Evolutionary conservation across 2,329 filamentous ascomycete species (phyloP).

Genomic region (Penicillium hordei): DNA sequence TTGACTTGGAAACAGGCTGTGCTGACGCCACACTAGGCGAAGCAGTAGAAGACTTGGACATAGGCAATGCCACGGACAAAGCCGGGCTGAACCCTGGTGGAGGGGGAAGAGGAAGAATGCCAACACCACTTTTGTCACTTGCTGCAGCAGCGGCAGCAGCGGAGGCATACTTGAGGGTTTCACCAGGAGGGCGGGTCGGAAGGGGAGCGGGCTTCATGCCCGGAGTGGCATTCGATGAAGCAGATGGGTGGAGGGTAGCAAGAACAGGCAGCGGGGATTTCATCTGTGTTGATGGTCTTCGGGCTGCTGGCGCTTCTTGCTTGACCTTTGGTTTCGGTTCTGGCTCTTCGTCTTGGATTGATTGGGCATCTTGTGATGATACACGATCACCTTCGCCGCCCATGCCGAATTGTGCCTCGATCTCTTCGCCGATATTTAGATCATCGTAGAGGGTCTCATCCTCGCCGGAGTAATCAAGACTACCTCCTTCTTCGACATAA

Average conservation of each 20-base stretch:
- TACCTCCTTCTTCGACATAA: slow-evolving; percentile 87
- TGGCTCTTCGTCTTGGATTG: slow-evolving; percentile 76
- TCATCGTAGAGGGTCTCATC: slow-evolving; percentile 96
- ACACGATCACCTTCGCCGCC: slow-evolving; percentile 75
- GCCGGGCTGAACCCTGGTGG: slow-evolving; percentile 67
- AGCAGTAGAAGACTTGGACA: slow-evolving; percentile 57
- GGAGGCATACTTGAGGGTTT: slow-evolving; percentile 94
- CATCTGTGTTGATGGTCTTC: slow-evolving; percentile 82
- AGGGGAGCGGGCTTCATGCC: slow-evolving; percentile 91
- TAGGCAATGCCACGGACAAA: slow-evolving; percentile 51
- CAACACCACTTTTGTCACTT: slow-evolving; percentile 81
- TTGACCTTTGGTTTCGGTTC: slow-evolving; percentile 63
- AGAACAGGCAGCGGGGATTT: slow-evolving; percentile 93
- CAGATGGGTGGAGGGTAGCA: slow-evolving; percentile 75
- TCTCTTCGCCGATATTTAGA: slow-evolving; percentile 82
- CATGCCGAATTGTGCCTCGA: slow-evolving; percentile 80
- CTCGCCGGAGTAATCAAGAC: slow-evolving; percentile 80
- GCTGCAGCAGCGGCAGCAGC: slow-evolving; percentile 91
- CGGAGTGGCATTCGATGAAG: slow-evolving; percentile 49
- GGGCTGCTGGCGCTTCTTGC: slow-evolving; percentile 58
- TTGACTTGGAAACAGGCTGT: slow-evolving; percentile 47
- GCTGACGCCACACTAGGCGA: slow-evolving; percentile 55
- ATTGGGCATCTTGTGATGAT: slow-evolving; percentile 95
- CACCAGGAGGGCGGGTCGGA: slow-evolving; percentile 79
- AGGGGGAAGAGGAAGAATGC: slow-evolving; percentile 89